Evolutionary conservation across 1,139 yeast species (phyloP), one percentile per base, ranked within the genome.

Genomic region (Blastobotrys indianensis): DNA sequence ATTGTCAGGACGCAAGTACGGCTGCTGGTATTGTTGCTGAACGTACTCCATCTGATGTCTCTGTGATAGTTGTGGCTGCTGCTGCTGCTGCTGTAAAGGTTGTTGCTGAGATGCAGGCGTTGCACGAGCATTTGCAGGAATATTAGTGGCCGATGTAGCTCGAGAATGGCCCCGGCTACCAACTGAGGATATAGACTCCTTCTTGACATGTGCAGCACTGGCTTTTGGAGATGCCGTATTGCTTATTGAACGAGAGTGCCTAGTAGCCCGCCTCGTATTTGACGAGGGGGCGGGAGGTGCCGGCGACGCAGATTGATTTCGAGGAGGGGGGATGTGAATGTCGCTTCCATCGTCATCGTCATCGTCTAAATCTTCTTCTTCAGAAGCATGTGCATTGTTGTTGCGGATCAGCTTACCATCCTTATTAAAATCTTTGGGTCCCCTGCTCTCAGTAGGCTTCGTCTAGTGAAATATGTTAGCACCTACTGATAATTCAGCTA

Each of bases 371-470:
- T 47, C 52, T 9, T 42, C 41, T 10, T 49, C 50, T 10, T 53
- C 54, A 13, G 32, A 28, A 29, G 51, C 54, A 16, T 23, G 49
- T 53, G 42, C 48, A 34, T 31, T 31, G 33, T 31, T 31, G 8
- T 31, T 31, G 4, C 12, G 33, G 43, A 32, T 28, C 49, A 35
- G 25, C 34, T 48, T 41, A 17, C 39, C 32, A 25, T 17, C n/a
- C 36, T 50, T 37, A 41, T 54, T 57, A 37, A 53, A 61, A 50
- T 61, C 65, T 10, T 47, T 46, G 8, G 63, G 61, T 32, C 58
- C 57, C 51, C 60, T 61, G 16, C 54, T 44, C 46, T 64, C 68
- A 41, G 63, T 61, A 6, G 67, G 64, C 17, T 56, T 50, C 1
- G 61, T 44, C 63, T 58, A 31, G 32, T 35, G 8, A 2, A 12